Evolutionary conservation across 495 filamentous ascomycete species (phyloP), one percentile per base, ranked within the genome.

Genomic region (Tuber umbilicatum): DNA sequence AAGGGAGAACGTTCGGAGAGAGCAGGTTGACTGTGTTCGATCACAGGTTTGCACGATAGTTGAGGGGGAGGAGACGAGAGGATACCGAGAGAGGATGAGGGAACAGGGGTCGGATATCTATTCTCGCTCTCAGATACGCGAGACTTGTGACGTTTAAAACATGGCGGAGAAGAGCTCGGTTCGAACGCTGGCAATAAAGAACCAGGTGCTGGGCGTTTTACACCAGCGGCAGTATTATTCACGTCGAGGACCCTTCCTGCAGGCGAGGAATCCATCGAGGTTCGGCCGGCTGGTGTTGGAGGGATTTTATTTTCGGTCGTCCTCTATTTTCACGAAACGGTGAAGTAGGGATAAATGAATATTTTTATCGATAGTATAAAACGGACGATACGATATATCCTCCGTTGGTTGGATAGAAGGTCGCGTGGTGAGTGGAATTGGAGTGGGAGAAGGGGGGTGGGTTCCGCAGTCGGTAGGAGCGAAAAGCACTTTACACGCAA

Each of bases 121-220:
- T 83, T 75, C 70, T 80, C 83, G 55, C 86, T 85, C 75, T 88
- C 87, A 83, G 89, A 88, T 82, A 89, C 86, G 83, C 91, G 88
- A 86, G 93, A 91, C 72, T 86, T 85, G 21, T 91, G 89, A 60
- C 91, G 88, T 77, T 93, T 93, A 73, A 94, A 88, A 74, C 86
- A 89, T 39, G 94, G 95, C 42, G 94, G 97, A 19, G 94, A 96
- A 70, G 92, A 94, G 73, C 91, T 86, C 43, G 93, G 95, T 85
- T 99, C 95, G 84, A 98, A 97, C 9, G 95, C 91, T 74, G 95
- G 95, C 50, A 98, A 89, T 70, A 99, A 84, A 73, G 93, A 89
- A 17, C 74, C 76, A 27, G 92, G 87, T 75, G 91, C 91, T 64
- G 92, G 89, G 84, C 93, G 90, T 86, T 96, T 96, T 73, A 90